Percentiles rank a stretch among this genome's conserved stretches.
phyloP scores from a whole-genome alignment of 805 yeast species.

The Nakazawaea wyomingensis region DNA sequence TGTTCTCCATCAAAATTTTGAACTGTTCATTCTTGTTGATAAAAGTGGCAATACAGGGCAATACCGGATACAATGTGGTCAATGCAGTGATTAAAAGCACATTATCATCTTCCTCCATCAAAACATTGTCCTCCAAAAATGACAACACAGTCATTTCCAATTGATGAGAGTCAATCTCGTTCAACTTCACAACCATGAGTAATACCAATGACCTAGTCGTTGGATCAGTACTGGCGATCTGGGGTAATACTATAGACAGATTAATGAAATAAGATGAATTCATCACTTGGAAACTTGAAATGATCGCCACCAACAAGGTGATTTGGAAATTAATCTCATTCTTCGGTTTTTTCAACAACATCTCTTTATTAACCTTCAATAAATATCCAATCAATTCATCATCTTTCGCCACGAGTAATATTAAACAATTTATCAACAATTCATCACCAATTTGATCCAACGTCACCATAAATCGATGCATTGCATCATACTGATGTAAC shows the following conservation, averaged over 20 bases:
- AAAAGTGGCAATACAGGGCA: conserved; percentile 1
- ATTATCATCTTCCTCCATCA: not conserved
- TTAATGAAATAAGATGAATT: not conserved
- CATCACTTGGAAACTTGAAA: not conserved
- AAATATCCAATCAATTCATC: not conserved
- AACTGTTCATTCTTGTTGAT: not conserved
- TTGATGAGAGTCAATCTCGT: conserved; percentile 1
- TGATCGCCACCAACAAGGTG: not conserved
- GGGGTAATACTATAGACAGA: not conserved
- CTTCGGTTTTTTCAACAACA: not conserved
- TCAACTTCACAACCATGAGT: conserved; percentile 3
- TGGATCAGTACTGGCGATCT: not conserved
- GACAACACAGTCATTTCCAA: not conserved
- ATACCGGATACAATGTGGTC: not conserved
- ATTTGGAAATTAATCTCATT: not conserved
- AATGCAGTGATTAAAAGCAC: not conserved
- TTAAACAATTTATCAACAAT: not conserved
- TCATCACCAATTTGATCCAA: not conserved
- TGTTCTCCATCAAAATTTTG: not conserved
- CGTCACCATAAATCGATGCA: not conserved
- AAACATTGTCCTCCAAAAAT: not conserved
- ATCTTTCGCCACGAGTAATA: not conserved
- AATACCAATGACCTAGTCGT: not conserved
- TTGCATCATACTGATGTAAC: not conserved
- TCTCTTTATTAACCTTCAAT: not conserved